These are phyloP conservation scores for Boletus vermiculosoides DNA, from an alignment of 768 basidiomycete species.

Conservation along the genomic window DNA sequence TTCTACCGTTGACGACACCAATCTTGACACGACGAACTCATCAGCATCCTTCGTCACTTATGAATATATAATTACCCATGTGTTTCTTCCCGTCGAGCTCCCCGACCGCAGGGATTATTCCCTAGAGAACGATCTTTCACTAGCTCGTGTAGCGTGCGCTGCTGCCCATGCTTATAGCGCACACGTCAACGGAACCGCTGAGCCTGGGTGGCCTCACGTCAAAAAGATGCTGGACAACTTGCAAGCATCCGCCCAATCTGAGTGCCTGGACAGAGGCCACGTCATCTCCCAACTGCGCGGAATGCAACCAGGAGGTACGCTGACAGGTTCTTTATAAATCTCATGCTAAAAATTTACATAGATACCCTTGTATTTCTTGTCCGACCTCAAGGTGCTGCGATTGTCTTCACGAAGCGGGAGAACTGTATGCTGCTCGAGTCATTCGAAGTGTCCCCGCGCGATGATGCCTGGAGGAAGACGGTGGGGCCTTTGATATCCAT, in stretches of 20 bases:
- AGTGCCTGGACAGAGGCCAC: not conserved
- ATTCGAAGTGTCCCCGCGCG: conserved; percentile 29
- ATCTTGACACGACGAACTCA: too few relatives aligned
- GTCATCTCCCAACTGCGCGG: too few relatives aligned
- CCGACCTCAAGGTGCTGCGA: conserved; percentile 41
- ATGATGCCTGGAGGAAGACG: conserved; percentile 33
- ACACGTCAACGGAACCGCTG: too few relatives aligned
- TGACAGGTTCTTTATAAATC: not conserved
- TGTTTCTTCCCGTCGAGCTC: too few relatives aligned
- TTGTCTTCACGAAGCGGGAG: conserved; percentile 34
- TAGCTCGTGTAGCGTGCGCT: too few relatives aligned
- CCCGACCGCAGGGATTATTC: too few relatives aligned
- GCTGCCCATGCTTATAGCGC: too few relatives aligned
- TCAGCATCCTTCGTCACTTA: too few relatives aligned
- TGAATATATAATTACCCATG: too few relatives aligned
- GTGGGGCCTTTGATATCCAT: conserved; percentile 7
- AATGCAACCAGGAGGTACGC: not conserved
- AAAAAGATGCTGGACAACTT: not conserved
- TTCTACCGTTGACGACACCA: too few relatives aligned
- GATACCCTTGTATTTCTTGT: conserved; percentile 39
- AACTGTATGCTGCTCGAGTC: conserved; percentile 12
- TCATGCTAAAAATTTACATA: conserved; percentile 14
- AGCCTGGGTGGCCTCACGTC: not conserved
- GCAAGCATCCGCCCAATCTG: too few relatives aligned
- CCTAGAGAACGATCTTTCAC: too few relatives aligned